Evolutionary conservation across 2,329 filamentous ascomycete species (phyloP).

Genomic region (Colletotrichum echinochloae): DNA sequence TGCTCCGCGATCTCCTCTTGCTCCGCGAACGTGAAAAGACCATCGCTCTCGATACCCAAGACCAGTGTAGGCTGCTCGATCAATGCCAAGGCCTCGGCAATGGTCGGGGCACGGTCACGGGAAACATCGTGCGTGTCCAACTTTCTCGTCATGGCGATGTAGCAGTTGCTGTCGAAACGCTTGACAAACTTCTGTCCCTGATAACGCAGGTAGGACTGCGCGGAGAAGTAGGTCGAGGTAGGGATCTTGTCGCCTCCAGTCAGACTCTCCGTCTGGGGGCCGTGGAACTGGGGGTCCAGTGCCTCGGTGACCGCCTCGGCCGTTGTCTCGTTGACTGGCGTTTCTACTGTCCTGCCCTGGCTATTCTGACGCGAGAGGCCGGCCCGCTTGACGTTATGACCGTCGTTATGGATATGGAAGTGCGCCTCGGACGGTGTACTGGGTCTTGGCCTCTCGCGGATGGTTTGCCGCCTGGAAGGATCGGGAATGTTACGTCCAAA

Average conservation of each 20-base stretch:
- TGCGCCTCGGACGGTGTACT: conserved; percentile 76
- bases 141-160: conserved; percentile 98
- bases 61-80: conserved; percentile 93
- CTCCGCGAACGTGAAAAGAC: conserved; percentile 96
- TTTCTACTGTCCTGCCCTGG: conserved; percentile 33
- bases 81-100: conserved; percentile 80
- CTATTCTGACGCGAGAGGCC: conserved; percentile 62
- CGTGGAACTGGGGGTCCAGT: conserved; percentile 77
- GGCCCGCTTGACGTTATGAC: conserved; percentile 73
- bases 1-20: conserved; percentile 90
- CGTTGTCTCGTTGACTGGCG: conserved; percentile 41
- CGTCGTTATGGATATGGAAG: conserved; percentile 86
- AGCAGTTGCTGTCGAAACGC: conserved; percentile 98
- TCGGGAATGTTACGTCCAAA: conserved; percentile 96
- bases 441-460: conserved; percentile 74
- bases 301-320: conserved; percentile 47
- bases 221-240: conserved; percentile 92
- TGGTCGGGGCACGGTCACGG: conserved; percentile 74
- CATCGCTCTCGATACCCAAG: conserved; percentile 94
- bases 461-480: conserved; percentile 83
- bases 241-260: conserved; percentile 64
- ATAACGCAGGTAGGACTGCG: conserved; percentile 96
- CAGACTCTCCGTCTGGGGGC: conserved; percentile 63
- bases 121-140: conserved; percentile 97
- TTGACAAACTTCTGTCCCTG: conserved; percentile 97